phyloP scores from a whole-genome alignment of 2,329 filamentous ascomycete genomes.

The Pyrenochaeta sp. region DNA sequence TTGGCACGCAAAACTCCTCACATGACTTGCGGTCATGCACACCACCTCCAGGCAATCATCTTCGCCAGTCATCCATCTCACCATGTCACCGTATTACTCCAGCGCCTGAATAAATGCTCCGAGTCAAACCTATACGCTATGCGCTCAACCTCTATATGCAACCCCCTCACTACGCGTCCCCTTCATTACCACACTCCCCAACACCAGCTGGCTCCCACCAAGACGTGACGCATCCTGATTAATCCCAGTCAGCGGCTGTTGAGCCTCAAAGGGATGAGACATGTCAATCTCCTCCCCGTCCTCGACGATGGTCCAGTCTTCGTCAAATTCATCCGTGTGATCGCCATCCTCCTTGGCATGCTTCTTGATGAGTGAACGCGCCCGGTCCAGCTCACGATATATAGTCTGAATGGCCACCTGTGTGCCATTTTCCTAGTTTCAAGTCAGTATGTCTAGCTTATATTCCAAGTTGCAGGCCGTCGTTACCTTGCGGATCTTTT shows the following conservation, averaged over 20 bases:
- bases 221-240: conserved; percentile 28
- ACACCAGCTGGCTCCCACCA: conserved; percentile 29
- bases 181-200: conserved; percentile 43
- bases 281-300: conserved; percentile 54
- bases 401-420: conserved; percentile 87
- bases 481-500: conserved; percentile 84
- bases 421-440: conserved; percentile 82
- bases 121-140: conserved; percentile 1
- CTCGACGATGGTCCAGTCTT: conserved; percentile 92
- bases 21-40: too few relatives aligned
- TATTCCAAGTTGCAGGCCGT: conserved; percentile 25
- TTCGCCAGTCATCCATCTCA: too few relatives aligned
- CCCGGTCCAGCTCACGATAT: conserved; percentile 94
- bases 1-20: too few relatives aligned
- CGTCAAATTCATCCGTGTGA: conserved; percentile 70
- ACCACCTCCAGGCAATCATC: too few relatives aligned
- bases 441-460: conserved; percentile 13
- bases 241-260: conserved; percentile 29
- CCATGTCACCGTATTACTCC: conserved; percentile 9
- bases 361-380: conserved; percentile 80
- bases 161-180: conserved; percentile 31
- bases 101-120: conserved; percentile 12
- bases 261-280: conserved; percentile 27
- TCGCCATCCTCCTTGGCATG: conserved; percentile 45
- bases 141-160: conserved; percentile 25